Percentiles rank a stretch among this genome's conserved stretches.
phyloP scores from a whole-genome alignment of 768 basidiomycete genomes.

The Calocybe cyanea region DNA sequence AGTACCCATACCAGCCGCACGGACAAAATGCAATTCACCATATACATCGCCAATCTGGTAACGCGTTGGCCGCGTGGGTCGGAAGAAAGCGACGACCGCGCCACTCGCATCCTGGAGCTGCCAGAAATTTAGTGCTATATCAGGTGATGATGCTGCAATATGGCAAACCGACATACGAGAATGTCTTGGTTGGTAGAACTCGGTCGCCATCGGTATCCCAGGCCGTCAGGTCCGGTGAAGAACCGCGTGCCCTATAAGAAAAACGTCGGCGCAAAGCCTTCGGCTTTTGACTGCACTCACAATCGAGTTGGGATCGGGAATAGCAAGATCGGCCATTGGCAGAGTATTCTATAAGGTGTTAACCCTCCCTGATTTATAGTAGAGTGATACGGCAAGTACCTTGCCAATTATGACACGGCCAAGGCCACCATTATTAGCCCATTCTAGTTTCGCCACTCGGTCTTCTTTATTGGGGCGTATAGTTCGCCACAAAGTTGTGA shows the following conservation, averaged over 20 bases:
- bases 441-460: constrained; percentile 84
- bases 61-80: constrained; percentile 70
- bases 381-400: constrained; percentile 34
- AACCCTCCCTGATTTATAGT: constrained; percentile 22
- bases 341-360: constrained; percentile 55
- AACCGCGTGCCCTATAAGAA: constrained; percentile 52
- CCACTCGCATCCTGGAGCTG: constrained; percentile 73
- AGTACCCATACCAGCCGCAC: constrained; percentile 74
- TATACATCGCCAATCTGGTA: constrained; percentile 86
- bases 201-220: constrained; percentile 79
- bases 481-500: constrained; percentile 78
- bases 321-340: constrained; percentile 81
- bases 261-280: constrained; percentile 15
- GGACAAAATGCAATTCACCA: constrained; percentile 81
- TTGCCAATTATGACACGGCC: constrained; percentile 86
- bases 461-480: constrained; percentile 85
- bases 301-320: constrained; percentile 57
- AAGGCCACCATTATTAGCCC: constrained; percentile 78
- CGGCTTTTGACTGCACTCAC: constrained; percentile 35
- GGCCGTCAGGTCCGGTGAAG: constrained; percentile 82
- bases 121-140: constrained; percentile 14
- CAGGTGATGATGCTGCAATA: not conserved
- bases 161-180: constrained; percentile 38
- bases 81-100: constrained; percentile 75
- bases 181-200: constrained; percentile 54